Percentiles rank a stretch among this genome's conserved stretches.
phyloP scores from a whole-genome alignment of 768 basidiomycete genomes.

The Clavulina sp. region DNA sequence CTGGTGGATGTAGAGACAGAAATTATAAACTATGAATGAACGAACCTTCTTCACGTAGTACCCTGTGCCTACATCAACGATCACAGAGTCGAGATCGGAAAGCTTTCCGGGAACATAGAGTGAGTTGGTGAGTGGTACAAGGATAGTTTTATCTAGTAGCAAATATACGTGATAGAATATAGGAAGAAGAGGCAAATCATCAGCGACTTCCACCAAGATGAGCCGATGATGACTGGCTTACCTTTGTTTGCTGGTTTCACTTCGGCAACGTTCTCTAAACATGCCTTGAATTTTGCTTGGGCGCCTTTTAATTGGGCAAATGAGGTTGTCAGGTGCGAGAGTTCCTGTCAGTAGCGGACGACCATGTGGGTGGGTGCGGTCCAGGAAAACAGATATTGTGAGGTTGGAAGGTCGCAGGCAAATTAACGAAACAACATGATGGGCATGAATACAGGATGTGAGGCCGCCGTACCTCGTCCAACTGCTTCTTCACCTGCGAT shows the following conservation, averaged over 20 bases:
- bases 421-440: not conserved
- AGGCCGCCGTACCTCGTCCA: conserved; percentile 62
- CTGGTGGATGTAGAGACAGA: not conserved
- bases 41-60: conserved; percentile 89
- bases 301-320: conserved; percentile 87
- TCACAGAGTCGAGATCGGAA: conserved; percentile 64
- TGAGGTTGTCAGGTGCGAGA: conserved; percentile 79
- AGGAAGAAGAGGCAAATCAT: not conserved
- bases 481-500: conserved; percentile 72
- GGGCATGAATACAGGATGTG: not conserved
- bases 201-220: too few relatives aligned
- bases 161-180: too few relatives aligned
- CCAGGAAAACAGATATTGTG: not conserved
- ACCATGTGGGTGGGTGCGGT: too few relatives aligned
- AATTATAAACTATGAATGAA: too few relatives aligned
- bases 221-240: conserved; percentile 10
- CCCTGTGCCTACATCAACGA: conserved; percentile 91
- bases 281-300: conserved; percentile 78
- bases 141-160: conserved; percentile 59
- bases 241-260: conserved; percentile 47
- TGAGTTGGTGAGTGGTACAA: conserved; percentile 88
- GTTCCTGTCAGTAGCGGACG: conserved; percentile 52
- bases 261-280: conserved; percentile 63
- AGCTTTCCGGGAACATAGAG: conserved; percentile 90
- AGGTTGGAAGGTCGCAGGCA: not conserved